These are phyloP conservation scores for Planoprotostelium fungivorum DNA, from an alignment of 78 protist genomes.

Conservation along the genomic window DNA sequence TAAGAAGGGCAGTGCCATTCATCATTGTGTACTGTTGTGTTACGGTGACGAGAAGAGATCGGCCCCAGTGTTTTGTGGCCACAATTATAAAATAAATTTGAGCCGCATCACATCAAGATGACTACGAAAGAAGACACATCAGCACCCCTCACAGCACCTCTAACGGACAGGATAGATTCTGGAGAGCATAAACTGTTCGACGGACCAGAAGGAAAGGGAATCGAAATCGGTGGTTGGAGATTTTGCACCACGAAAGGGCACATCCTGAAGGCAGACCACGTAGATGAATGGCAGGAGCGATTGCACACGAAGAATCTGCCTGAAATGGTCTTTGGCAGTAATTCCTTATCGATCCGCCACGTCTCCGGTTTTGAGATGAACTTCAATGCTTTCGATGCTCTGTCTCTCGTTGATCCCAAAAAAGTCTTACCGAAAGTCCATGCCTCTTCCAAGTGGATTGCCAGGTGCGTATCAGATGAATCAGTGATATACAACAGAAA, in stretches of 20 bases:
- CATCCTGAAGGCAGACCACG: slow-evolving; percentile 43
- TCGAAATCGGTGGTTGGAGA: slow-evolving; percentile 38
- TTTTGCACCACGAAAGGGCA: slow-evolving; percentile 26
- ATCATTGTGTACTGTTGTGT: too few species aligned
- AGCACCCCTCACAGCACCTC: too few species aligned
- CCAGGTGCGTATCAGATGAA: slow-evolving; percentile 18
- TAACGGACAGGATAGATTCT: too few species aligned
- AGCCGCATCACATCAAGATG: too few species aligned
- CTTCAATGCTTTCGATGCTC: slow-evolving; percentile 57
- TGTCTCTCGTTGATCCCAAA: slow-evolving; percentile 7
- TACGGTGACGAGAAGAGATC: too few species aligned
- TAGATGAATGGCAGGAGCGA: slow-evolving; percentile 39
- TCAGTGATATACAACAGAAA: slow-evolving; percentile 12
- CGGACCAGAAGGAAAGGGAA: slow-evolving; percentile 3
- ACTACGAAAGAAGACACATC: too few species aligned
- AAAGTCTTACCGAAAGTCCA: slow-evolving; percentile 36
- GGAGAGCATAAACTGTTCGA: not conserved
- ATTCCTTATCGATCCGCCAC: slow-evolving; percentile 22
- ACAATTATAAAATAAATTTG: too few species aligned
- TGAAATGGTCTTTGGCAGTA: slow-evolving; percentile 66
- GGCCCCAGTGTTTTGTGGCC: too few species aligned
- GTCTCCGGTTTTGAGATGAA: slow-evolving; percentile 13
- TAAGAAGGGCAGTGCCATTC: too few species aligned
- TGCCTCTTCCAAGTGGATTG: slow-evolving; percentile 27
- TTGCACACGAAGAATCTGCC: slow-evolving; percentile 33